Base-by-base conservation (phyloP, 768 basidiomycete genomes). In the Pleurotus giganteus region DNA sequence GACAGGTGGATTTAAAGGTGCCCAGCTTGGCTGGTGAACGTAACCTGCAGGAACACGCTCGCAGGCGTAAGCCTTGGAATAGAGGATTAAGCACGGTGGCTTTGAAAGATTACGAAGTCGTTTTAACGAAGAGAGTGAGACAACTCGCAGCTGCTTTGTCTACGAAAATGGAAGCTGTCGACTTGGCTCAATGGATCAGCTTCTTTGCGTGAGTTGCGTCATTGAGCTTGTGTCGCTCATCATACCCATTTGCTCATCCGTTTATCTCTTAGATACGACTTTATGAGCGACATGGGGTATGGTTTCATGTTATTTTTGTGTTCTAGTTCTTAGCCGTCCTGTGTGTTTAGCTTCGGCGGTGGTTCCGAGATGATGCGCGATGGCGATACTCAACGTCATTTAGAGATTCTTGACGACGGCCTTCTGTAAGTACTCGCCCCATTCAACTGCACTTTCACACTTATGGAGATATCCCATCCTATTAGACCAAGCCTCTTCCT, bases 31-130 rank as follows among this genome's bases (percentile, higher is more conserved):
- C 75, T 56, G 67, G 68, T 26, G 59, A 74, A 26, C 64, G 71
- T 32, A 67, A 78, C 60, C 59, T 63, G 29, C 63, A 65, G 1
- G 74, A 79, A 31, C 82, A 83, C 56, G 66, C 70, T 2, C 68
- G 72, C 6, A 70, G 78, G 5, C 72, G 80, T 8, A 69, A 71
- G 24, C 69, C 77, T 1, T 83, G 80, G 81, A 74, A 74, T n/a
- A 68, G 78, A 26, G 81, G 72, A 0, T 73, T 82, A 64, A 79
- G 66, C 46, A 71, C 73, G 8, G 57, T 64, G 2, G 74, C 80
- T 2, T 57, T 84, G 34, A 78, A 76, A 60, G 76, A 73, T 11
- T 82, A 81, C 53, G 73, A 79, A 56, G 58, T 62, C 0, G 60
- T 75, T 2, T 59, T 82, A n/a, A 64, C 64, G 2, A 61, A 62